Conservation (phyloP, 139 green algal genomes). For the Klebsormidium nitens region DNA sequence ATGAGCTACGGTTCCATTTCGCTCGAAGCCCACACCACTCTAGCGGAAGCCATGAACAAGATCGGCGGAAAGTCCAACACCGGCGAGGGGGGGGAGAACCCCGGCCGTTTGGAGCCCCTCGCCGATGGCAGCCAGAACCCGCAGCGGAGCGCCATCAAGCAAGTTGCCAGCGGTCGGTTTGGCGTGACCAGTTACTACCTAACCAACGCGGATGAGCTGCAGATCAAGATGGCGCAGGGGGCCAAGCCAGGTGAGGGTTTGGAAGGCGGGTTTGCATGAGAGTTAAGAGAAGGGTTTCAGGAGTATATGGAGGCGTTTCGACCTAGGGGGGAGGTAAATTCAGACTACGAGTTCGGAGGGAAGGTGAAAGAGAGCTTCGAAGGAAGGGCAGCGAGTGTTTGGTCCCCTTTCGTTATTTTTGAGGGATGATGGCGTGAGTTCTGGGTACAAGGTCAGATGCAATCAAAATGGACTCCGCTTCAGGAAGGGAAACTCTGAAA, state of each 20-base stretch:
- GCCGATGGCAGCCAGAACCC: slow-evolving; percentile 76
- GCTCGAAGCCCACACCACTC: slow-evolving; percentile 85
- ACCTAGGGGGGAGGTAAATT: too few species aligned
- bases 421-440: too few species aligned
- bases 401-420: too few species aligned
- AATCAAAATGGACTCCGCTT: too few species aligned
- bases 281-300: too few species aligned
- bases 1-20: slow-evolving; percentile 83
- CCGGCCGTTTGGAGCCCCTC: slow-evolving; percentile 63
- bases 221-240: slow-evolving; percentile 91
- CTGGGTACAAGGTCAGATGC: too few species aligned
- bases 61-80: slow-evolving; percentile 80
- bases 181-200: slow-evolving; percentile 90
- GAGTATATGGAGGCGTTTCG: too few species aligned
- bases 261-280: too few species aligned
- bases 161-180: slow-evolving; percentile 80
- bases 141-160: slow-evolving; percentile 82
- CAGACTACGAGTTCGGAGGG: too few species aligned
- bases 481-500: too few species aligned
- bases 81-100: slow-evolving; percentile 90
- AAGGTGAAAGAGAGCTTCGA: too few species aligned
- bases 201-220: slow-evolving; percentile 89
- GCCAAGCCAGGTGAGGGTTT: slow-evolving; percentile 69
- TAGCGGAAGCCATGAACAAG: slow-evolving; percentile 89
- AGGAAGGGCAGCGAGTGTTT: too few species aligned